phyloP scores from a whole-genome alignment of 768 basidiomycete genomes.

The Lactarius deliciosus region DNA sequence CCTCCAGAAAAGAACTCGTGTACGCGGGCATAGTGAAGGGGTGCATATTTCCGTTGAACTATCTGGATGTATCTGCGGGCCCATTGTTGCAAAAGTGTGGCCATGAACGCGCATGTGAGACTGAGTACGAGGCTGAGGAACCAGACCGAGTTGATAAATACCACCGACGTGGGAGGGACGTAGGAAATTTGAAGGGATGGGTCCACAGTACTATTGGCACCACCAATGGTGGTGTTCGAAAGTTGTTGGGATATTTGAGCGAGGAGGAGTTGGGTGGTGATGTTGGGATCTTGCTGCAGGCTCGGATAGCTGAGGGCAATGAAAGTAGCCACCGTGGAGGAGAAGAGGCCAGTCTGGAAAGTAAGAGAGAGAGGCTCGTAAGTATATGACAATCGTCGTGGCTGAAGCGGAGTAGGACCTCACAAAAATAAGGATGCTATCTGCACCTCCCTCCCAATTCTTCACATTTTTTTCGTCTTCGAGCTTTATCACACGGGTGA shows the following conservation, averaged over 20 bases:
- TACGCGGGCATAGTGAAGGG: conserved; percentile 5
- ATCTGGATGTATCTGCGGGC: conserved; percentile 12
- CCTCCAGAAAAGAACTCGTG: conserved; percentile 10
- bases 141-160: conserved; percentile 19
- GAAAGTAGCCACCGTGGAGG: neutral
- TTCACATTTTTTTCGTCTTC: neutral
- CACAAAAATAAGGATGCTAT: neutral
- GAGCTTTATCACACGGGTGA: neutral
- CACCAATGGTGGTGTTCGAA: neutral
- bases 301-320: neutral
- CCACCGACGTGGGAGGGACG: neutral
- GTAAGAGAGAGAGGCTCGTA: neutral
- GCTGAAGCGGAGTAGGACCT: neutral
- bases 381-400: too few relatives aligned
- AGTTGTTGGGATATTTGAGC: neutral
- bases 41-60: conserved; percentile 4
- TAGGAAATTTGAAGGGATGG: neutral
- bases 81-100: conserved; percentile 21
- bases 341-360: neutral
- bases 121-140: conserved; percentile 19
- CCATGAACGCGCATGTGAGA: conserved; percentile 15
- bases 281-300: neutral
- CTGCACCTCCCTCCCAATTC: neutral
- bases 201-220: too few relatives aligned
- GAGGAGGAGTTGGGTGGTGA: neutral